Conservation (phyloP, 148 eudicot species). For the Persicaria maculosa region DNA sequence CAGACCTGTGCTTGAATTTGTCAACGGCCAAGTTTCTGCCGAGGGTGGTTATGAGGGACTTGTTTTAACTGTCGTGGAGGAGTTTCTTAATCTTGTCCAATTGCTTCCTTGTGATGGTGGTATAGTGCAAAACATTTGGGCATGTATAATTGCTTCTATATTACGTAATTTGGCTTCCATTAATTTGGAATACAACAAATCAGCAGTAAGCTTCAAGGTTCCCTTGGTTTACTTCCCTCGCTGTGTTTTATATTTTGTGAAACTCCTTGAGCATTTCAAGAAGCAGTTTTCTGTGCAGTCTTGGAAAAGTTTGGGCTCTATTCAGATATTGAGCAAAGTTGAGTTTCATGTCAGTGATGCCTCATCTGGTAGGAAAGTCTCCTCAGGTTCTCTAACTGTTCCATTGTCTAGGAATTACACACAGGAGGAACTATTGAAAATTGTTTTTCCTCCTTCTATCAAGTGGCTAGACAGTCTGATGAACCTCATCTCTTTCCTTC, state of each 20-base stretch:
- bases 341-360: conserved; percentile 29
- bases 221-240: conserved; percentile 80
- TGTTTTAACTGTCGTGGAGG: conserved; percentile 54
- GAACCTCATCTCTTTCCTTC: conserved; percentile 67
- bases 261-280: conserved; percentile 61
- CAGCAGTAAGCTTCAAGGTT: conserved; percentile 42
- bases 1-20: conserved; percentile 56
- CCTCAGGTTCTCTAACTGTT: conserved; percentile 25
- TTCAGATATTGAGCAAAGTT: conserved; percentile 20
- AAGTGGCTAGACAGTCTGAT: conserved; percentile 83
- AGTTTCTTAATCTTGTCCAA: conserved; percentile 65
- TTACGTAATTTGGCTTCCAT: conserved; percentile 49
- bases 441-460: conserved; percentile 53
- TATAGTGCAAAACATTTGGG: conserved; percentile 62
- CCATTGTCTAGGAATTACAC: conserved; percentile 43
- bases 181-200: conserved; percentile 52
- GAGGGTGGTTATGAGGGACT: conserved; percentile 62
- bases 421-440: conserved; percentile 48
- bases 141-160: conserved; percentile 57
- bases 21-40: conserved; percentile 30
- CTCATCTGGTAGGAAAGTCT: conserved; percentile 18
- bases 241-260: conserved; percentile 51
- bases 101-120: conserved; percentile 40
- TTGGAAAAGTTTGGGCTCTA: conserved; percentile 32
- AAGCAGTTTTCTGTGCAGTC: conserved; percentile 34